A percentile compares a stretch with the other conserved stretches of the same genome.
Conservation (phyloP, 768 basidiomycete genomes). For the Mycena vulgaris region DNA sequence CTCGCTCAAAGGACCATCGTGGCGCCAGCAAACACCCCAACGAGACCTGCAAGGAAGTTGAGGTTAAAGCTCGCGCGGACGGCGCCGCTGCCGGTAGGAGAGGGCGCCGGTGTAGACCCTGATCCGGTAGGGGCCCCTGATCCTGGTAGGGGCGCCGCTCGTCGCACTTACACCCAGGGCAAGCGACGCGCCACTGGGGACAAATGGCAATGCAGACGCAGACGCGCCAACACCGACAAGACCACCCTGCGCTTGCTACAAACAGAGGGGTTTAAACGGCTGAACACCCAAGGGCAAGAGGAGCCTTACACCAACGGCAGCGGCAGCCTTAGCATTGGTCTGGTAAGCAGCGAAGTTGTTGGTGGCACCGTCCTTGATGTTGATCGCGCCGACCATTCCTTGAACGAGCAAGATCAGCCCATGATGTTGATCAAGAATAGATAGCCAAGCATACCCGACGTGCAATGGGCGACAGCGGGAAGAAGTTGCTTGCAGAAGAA, state of each 20-base stretch:
- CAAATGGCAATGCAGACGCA: constrained; percentile 59
- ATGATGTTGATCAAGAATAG: neutral
- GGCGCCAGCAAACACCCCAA: neutral
- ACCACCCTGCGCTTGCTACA: constrained; percentile 58
- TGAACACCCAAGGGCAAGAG: neutral
- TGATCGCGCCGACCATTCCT: neutral
- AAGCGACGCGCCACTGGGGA: constrained; percentile 50
- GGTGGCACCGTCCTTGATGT: neutral
- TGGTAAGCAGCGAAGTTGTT: neutral
- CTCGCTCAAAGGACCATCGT: neutral
- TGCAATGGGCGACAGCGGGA: neutral
- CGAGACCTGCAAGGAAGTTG: neutral
- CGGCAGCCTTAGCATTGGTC: neutral
- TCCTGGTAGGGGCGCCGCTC: no score
- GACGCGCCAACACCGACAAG: constrained; percentile 65
- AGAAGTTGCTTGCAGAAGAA: neutral
- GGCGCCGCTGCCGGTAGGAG: neutral
- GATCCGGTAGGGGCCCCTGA: no score
- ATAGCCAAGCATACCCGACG: neutral
- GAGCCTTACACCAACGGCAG: constrained; percentile 52
- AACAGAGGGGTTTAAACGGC: constrained; percentile 12
- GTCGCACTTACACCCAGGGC: neutral
- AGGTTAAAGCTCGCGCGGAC: neutral
- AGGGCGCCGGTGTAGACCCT: no score
- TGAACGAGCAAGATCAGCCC: neutral